A percentile compares a stretch with the other conserved stretches of the same genome.
Evolutionary conservation across 116 monocot genomes (phyloP).

Genomic region (Iris pallida): DNA sequence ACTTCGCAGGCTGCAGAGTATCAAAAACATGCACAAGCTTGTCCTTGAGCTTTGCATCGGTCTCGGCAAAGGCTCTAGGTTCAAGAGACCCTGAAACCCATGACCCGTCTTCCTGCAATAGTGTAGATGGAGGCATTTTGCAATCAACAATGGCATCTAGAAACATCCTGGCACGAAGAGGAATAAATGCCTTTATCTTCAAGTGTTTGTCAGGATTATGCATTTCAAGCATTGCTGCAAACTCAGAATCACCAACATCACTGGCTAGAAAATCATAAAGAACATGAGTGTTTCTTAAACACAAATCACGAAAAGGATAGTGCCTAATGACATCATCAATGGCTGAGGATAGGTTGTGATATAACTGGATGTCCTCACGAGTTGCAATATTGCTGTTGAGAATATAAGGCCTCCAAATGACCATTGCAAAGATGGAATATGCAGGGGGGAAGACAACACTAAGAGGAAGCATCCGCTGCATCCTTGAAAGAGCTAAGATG

Average conservation of each 20-base stretch:
- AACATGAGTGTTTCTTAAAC: constrained; percentile 50
- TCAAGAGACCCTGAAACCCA: constrained; percentile 47
- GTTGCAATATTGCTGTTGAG: constrained; percentile 50
- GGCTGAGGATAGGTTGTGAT: constrained; percentile 56
- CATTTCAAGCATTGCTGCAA: constrained; percentile 82
- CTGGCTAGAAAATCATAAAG: constrained; percentile 70
- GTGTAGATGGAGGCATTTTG: constrained; percentile 69
- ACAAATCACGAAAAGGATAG: constrained; percentile 84
- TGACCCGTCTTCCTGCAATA: constrained; percentile 62
- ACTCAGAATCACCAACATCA: constrained; percentile 79
- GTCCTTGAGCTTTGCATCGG: constrained; percentile 62
- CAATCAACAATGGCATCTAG: constrained; percentile 81
- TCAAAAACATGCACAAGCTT: constrained; percentile 87
- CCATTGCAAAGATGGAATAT: constrained; percentile 88
- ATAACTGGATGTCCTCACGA: constrained; percentile 72
- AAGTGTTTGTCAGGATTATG: constrained; percentile 70
- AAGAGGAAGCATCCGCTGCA: constrained; percentile 88
- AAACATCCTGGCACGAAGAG: constrained; percentile 82
- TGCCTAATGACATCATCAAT: constrained; percentile 73
- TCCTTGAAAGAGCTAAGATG: constrained; percentile 66
- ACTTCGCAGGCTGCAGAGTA: constrained; percentile 93
- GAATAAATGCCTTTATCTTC: constrained; percentile 78
- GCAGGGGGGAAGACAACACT: constrained; percentile 65
- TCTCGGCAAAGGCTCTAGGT: constrained; percentile 36
- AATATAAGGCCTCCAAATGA: constrained; percentile 90